Conservation (phyloP, 2,329 filamentous ascomycete genomes). For the Verticillium nubilum region DNA sequence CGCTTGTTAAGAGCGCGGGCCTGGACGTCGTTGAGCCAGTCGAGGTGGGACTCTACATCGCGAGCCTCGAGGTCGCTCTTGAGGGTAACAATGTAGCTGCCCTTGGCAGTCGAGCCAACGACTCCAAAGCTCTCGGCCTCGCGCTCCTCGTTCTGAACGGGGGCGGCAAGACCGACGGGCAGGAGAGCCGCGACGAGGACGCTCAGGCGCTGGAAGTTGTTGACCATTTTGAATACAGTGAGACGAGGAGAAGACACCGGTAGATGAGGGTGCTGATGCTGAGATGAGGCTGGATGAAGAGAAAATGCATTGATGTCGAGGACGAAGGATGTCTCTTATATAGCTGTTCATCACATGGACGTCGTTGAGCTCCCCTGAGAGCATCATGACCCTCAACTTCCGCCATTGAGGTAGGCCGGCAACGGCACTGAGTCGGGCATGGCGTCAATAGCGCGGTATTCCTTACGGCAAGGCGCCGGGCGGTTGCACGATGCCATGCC, state of each 20-base stretch:
- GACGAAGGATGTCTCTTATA: background rate
- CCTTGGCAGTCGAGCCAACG: conserved; percentile 19
- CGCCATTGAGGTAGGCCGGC: background rate
- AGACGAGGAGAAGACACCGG: background rate
- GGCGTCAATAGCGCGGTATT: background rate
- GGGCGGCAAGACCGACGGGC: conserved; percentile 9
- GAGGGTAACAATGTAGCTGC: conserved; percentile 41
- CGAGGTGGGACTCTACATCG: conserved; percentile 20
- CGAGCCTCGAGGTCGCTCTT: conserved; percentile 24
- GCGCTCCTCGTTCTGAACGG: background rate
- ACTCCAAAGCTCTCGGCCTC: conserved; percentile 1
- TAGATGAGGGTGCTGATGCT: background rate
- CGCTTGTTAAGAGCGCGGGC: conserved; percentile 24
- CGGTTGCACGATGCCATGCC: background rate
- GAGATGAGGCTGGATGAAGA: background rate
- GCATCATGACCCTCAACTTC: background rate
- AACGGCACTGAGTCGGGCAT: background rate
- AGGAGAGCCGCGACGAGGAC: conserved; percentile 9
- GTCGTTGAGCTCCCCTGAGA: background rate
- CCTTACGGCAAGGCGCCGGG: background rate
- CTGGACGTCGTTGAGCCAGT: conserved; percentile 22
- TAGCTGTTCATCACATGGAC: background rate
- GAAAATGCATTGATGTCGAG: background rate
- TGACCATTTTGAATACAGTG: conserved; percentile 9
- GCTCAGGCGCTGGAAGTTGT: conserved; percentile 10